These are phyloP conservation scores for Phlegmacium glaucopus DNA, from an alignment of 768 basidiomycete genomes.

Conservation along the genomic window DNA sequence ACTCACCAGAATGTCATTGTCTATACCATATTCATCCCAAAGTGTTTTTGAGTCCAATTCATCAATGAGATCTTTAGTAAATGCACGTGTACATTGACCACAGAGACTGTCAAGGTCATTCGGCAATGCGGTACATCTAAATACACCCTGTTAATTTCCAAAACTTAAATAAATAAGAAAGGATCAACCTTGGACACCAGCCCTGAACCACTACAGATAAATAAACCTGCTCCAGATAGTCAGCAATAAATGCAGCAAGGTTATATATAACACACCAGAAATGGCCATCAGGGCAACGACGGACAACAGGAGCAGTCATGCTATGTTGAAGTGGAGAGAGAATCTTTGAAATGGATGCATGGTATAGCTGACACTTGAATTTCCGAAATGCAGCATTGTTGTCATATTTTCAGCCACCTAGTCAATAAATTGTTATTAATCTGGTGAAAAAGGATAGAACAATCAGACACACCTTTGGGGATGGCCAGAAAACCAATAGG, in stretches of 20 bases:
- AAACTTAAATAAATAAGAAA: conserved; percentile 8
- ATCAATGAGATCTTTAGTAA: conserved; percentile 18
- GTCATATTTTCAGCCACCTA: conserved; percentile 1
- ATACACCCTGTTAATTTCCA: not conserved
- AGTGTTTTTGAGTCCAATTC: conserved; percentile 15
- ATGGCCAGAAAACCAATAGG: conserved; percentile 4
- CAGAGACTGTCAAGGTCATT: conserved; percentile 21
- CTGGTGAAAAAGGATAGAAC: not conserved
- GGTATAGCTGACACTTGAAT: conserved; percentile 28
- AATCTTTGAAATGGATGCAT: conserved; percentile 22
- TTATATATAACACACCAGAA: conserved; percentile 23
- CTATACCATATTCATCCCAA: too few relatives aligned
- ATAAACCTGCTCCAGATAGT: conserved; percentile 26
- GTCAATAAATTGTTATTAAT: not conserved
- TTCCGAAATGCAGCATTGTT: conserved; percentile 17
- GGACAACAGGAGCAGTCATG: conserved; percentile 26
- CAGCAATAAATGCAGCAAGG: conserved; percentile 32
- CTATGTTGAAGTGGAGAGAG: conserved; percentile 16
- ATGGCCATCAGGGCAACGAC: conserved; percentile 26
- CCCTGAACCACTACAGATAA: conserved; percentile 28
- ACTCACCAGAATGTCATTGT: too few relatives aligned
- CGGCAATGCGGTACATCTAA: conserved; percentile 21
- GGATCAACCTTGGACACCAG: conserved; percentile 30
- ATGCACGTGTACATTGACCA: conserved; percentile 12
- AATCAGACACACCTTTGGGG: conserved; percentile 4